Base-by-base conservation (phyloP, 192 early-diverging fungal species). In the Coemansia sp. region DNA sequence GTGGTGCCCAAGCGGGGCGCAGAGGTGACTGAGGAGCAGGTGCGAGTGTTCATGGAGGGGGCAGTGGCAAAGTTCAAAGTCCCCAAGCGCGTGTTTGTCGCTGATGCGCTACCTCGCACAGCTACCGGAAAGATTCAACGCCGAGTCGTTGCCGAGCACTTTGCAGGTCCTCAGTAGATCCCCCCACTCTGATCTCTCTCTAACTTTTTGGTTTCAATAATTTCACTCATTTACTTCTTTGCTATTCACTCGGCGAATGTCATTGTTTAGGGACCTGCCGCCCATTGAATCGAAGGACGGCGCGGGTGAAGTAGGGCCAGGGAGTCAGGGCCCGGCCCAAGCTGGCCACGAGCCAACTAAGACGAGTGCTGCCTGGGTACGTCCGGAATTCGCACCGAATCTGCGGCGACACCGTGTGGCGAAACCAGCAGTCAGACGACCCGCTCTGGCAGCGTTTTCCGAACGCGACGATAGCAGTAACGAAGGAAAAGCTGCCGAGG, bases 71-170 rank as follows among this genome's bases (percentile, higher is more conserved):
- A 75, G 66, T 93, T 91, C 74, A 93, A 93, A 68, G 80, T 89
- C 8, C 91, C 91, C 37, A 91, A 91, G 77, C 84, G 82, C 60
- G 77, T 93, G 31, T 91, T 86, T 77, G 74, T 93, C 51, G 86
- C 87, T 11, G 71, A 83, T 16, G 61, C 75, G 48, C 81, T 92
- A 69, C 91, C 90, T 17, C 86, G 89, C 61, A 92, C 91, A 1
- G 91, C 89, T 39, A 92, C 91, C 8, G 91, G 91, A 53, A 92
- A 92, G 66, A 86, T 92, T 53, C 88, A 89, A 74, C 79, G 89
- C 56, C 83, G 85, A 21, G 76, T 86, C 13, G 84, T 90, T 36
- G 78, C 85, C 4, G 80, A 85, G 66, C 85, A 86, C 34, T 90
- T 91, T 74, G 74, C 81, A 17, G 81, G 76, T 7, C 72, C 72